Evolutionary conservation across 2,329 filamentous ascomycete species (phyloP).

Genomic region (Fusarium hostae): DNA sequence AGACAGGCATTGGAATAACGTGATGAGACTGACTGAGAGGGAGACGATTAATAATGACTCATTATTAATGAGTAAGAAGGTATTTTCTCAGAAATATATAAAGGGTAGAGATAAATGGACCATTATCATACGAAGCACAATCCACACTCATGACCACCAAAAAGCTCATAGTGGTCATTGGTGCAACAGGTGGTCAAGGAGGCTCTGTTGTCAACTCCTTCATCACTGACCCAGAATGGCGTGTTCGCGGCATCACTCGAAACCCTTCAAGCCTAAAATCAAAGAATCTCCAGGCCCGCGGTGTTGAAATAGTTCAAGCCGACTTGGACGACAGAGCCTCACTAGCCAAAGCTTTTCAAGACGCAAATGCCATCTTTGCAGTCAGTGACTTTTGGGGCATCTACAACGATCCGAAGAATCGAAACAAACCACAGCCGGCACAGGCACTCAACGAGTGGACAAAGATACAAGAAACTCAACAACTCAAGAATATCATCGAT

Average conservation of each 20-base stretch:
- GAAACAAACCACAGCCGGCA: not conserved
- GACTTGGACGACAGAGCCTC: slow-evolving; percentile 4
- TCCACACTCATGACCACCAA: not conserved
- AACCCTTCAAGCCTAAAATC: slow-evolving; percentile 4
- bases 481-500: slow-evolving; percentile 7
- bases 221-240: not conserved
- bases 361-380: not conserved
- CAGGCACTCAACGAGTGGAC: slow-evolving; percentile 1
- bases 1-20: not conserved
- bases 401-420: not conserved
- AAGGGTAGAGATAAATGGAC: not conserved
- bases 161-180: slow-evolving; percentile 6
- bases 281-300: not conserved
- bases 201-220: slow-evolving; percentile 8
- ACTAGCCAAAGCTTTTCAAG: not conserved
- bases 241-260: slow-evolving; percentile 11
- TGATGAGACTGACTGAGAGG: not conserved
- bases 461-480: not conserved
- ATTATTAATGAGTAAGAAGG: not conserved
- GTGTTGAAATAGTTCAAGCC: slow-evolving; percentile 7
- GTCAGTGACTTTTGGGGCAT: slow-evolving; percentile 11
- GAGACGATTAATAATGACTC: not conserved
- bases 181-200: slow-evolving; percentile 10
- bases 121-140: not conserved
- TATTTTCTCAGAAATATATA: not conserved